Conservation (phyloP, 768 basidiomycete species). For the Chalciporus pseudorubinellus region DNA sequence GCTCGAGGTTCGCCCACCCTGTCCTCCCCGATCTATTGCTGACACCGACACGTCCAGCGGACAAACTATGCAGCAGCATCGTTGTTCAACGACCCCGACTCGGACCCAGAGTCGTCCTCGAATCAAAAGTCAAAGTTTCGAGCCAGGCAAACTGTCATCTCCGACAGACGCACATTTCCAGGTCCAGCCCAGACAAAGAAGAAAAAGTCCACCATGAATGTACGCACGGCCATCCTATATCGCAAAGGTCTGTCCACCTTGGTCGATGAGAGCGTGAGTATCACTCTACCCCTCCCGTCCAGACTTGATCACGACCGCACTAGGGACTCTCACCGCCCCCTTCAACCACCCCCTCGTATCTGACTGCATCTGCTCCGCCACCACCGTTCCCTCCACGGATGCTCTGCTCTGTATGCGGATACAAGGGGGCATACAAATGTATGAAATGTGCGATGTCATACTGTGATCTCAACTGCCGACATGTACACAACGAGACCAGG, state of each 20-base stretch:
- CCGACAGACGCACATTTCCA: conserved; percentile 62
- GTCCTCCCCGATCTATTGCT: neutral
- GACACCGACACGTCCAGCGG: conserved; percentile 42
- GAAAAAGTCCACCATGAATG: conserved; percentile 81
- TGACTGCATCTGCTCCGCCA: conserved; percentile 63
- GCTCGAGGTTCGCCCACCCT: conserved; percentile 57
- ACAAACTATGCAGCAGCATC: conserved; percentile 69
- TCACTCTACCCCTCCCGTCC: neutral
- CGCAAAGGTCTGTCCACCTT: conserved; percentile 73
- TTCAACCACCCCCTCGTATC: conserved; percentile 58
- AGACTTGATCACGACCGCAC: neutral
- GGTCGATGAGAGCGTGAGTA: conserved; percentile 76
- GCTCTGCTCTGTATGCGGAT: conserved; percentile 85
- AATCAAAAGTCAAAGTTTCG: conserved; percentile 51
- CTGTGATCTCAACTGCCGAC: conserved; percentile 71
- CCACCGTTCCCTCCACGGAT: conserved; percentile 63
- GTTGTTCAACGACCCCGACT: conserved; percentile 31
- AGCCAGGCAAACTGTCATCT: conserved; percentile 68
- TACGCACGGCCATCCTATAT: conserved; percentile 78
- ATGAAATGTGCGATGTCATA: conserved; percentile 73
- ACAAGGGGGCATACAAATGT: conserved; percentile 79
- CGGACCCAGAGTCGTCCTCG: conserved; percentile 23
- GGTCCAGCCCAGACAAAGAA: conserved; percentile 36
- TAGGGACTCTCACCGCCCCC: conserved; percentile 61
- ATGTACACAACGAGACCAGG: conserved; percentile 73